Base-by-base conservation (phyloP, 805 yeast genomes). In the Jamesozyma lodderae region DNA sequence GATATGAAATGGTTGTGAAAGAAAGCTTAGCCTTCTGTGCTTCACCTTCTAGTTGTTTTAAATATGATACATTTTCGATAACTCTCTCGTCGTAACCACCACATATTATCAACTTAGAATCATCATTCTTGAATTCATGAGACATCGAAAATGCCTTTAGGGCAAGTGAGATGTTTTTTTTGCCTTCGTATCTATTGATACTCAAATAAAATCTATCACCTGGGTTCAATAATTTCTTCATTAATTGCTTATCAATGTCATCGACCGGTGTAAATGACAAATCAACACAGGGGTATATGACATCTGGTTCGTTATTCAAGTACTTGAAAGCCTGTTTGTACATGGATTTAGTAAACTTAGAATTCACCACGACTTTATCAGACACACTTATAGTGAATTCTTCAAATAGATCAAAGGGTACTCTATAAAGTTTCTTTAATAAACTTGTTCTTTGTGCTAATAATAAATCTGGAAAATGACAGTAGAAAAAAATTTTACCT, bases 391-490 rank as follows among this genome's bases (percentile, higher is more conserved):
- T 86, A 2, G 94, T 72, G 62, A 81, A 68, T 48, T 84, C 86
- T 61, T 92, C 99, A 17, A 82, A 62, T n/a, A 63, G 47, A 59
- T 92, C 95, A 59, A 92, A 90, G 1, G 95, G 92, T 4, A 71
- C 37, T 44, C 99, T 68, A 60, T 92, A 92, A 0, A 82, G 35
- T 42, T 62, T 64, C 50, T 86, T 79, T 7, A 81, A 20, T 1
- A 69, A 20, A 2, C 79, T 64, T 3, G 70, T 64, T 37, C 79
- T 79, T 15, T 66, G 64, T 0, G 95, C 80, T 31, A 90, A 64
- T 35, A 81, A 66, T 53, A 81, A 81, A 59, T 92, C 99, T 0
- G 99, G 98, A 59, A 90, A 90, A 64, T 92, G 99, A 53, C 98
- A 88, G 60, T 92, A 92, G 55, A 90, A 92, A 36, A 92, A 62